These are phyloP conservation scores for Vicia villosa DNA, from an alignment of 306 rosid genomes.

Conservation along the genomic window DNA sequence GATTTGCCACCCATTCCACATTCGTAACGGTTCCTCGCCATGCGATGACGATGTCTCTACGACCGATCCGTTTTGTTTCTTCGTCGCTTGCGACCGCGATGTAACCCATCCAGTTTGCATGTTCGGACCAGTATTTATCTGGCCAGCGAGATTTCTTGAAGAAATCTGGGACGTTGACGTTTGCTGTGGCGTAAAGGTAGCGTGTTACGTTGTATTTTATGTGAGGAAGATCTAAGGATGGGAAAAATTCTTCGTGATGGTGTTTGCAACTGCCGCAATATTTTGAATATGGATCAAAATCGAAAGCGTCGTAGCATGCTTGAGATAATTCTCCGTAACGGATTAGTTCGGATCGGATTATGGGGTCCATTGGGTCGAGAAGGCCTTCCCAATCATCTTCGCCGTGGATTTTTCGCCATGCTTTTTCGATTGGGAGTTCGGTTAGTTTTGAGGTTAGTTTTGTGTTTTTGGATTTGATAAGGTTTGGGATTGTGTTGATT, in stretches of 20 bases:
- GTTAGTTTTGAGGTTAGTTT: not conserved
- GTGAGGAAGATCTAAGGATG: conserved; percentile 38
- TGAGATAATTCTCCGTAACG: conserved; percentile 92
- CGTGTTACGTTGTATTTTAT: conserved; percentile 60
- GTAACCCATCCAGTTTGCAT: conserved; percentile 91
- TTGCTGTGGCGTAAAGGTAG: conserved; percentile 74
- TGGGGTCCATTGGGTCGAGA: conserved; percentile 71
- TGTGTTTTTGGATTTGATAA: not conserved
- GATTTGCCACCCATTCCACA: conserved; percentile 77
- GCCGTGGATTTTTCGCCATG: conserved; percentile 79
- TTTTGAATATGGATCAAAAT: conserved; percentile 75
- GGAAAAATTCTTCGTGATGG: conserved; percentile 46
- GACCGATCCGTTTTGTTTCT: conserved; percentile 44
- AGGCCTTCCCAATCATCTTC: conserved; percentile 69
- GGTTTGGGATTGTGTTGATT: conserved; percentile 36
- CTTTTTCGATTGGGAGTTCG: conserved; percentile 10
- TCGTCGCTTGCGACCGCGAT: conserved; percentile 71
- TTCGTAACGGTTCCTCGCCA: conserved; percentile 85
- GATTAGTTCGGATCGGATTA: conserved; percentile 63
- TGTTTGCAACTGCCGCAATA: conserved; percentile 82
- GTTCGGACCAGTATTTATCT: conserved; percentile 61
- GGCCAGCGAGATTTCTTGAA: conserved; percentile 83
- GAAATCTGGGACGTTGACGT: conserved; percentile 64
- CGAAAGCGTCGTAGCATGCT: conserved; percentile 86
- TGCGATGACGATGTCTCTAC: conserved; percentile 69